Conservation (phyloP, 139 green algal genomes). For the Marvania coccoides region DNA sequence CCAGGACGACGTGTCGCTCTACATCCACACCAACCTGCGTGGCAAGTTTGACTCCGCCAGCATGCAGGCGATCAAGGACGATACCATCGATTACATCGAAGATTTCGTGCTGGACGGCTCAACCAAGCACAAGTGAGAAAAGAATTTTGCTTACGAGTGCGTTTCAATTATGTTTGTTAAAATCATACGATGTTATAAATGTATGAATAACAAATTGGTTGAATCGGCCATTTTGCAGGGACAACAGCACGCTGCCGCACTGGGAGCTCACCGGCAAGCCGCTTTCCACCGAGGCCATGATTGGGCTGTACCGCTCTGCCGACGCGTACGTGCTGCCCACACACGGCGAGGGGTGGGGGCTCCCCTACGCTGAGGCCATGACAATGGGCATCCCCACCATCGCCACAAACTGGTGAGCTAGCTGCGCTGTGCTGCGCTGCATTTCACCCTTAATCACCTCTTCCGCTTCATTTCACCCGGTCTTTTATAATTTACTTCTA, state of each 20-base stretch:
- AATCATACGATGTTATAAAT: too few species aligned
- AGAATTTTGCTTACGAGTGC: too few species aligned
- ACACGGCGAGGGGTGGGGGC: conserved; percentile 19
- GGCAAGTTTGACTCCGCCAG: background rate
- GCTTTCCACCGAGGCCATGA: conserved; percentile 2
- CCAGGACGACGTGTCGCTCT: background rate
- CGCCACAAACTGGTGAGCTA: background rate
- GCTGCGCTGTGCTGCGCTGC: background rate
- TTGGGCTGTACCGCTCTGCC: background rate
- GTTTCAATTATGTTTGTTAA: too few species aligned
- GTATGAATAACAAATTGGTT: too few species aligned
- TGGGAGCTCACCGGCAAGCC: background rate
- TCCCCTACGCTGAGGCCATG: conserved; percentile 19
- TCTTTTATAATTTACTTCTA: too few species aligned
- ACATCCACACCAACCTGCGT: conserved; percentile 5
- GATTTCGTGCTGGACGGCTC: background rate
- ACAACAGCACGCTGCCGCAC: background rate
- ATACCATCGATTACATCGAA: background rate
- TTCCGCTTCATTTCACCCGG: too few species aligned
- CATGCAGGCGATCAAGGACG: background rate
- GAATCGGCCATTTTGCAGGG: too few species aligned
- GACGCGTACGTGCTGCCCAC: conserved; percentile 19
- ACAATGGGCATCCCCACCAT: conserved; percentile 10
- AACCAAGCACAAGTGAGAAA: conserved; percentile 1
- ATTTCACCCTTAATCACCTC: background rate